Conservation (phyloP, 371 early-diverging fungal genomes). For the Apophysomyces sp. region DNA sequence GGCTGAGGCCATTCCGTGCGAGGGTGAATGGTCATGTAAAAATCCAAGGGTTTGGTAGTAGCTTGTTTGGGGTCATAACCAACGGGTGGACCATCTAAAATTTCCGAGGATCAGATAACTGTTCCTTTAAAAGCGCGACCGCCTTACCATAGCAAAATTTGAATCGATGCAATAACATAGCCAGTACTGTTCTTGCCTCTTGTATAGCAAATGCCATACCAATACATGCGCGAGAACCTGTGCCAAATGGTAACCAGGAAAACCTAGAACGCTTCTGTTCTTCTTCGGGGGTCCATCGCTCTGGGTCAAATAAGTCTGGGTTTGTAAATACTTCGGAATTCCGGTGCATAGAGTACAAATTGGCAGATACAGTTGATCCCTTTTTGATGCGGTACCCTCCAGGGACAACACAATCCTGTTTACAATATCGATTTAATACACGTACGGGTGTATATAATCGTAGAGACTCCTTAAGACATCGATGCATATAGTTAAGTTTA, state of each 20-base stretch:
- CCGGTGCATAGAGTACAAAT: constrained; percentile 27
- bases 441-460: constrained; percentile 40
- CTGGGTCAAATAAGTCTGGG: constrained; percentile 36
- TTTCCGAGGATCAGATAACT: no score
- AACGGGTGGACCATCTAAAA: no score
- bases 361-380: constrained; percentile 8
- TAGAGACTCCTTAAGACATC: constrained; percentile 40
- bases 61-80: background rate
- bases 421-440: constrained; percentile 20
- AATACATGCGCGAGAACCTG: constrained; percentile 41
- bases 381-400: constrained; percentile 24
- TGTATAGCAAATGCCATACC: constrained; percentile 37
- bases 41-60: constrained; percentile 12
- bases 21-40: constrained; percentile 13
- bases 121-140: no score
- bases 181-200: constrained; percentile 38
- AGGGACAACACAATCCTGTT: constrained; percentile 29
- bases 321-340: constrained; percentile 27
- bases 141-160: constrained; percentile 13
- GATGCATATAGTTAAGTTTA: constrained; percentile 18
- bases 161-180: constrained; percentile 23
- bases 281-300: constrained; percentile 38
- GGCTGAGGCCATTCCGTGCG: constrained; percentile 11
- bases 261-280: constrained; percentile 30
- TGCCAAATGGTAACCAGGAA: constrained; percentile 42